Evolutionary conservation across 1,139 yeast genomes (phyloP).

Genomic region (Candida mesenterica): DNA sequence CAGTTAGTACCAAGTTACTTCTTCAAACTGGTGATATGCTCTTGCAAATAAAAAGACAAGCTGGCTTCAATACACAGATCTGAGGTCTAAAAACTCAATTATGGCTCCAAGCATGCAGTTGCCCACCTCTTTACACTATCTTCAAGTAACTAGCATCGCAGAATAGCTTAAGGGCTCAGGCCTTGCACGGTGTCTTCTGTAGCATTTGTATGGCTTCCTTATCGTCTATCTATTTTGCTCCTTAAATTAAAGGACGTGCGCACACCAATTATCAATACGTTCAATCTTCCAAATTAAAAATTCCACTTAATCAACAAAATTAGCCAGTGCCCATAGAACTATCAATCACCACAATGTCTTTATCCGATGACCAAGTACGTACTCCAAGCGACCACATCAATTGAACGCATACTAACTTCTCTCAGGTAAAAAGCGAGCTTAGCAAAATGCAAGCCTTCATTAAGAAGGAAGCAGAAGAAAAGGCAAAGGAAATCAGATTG

Average conservation of each 20-base stretch:
- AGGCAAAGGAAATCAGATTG: slow-evolving; percentile 91
- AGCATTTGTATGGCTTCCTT: too few relatives aligned
- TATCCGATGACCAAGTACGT: slow-evolving; percentile 50
- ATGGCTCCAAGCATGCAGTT: too few relatives aligned
- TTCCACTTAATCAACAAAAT: slow-evolving; percentile 3
- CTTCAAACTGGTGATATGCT: too few relatives aligned
- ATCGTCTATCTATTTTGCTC: too few relatives aligned
- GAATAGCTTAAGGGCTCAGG: too few relatives aligned
- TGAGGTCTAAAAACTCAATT: too few relatives aligned
- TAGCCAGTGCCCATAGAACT: slow-evolving; percentile 7
- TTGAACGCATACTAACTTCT: slow-evolving; percentile 1
- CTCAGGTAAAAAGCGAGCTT: slow-evolving; percentile 88
- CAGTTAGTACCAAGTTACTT: too few relatives aligned
- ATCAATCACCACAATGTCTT: slow-evolving; percentile 31
- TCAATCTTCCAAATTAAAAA: slow-evolving; percentile 1
- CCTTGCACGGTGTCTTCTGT: too few relatives aligned
- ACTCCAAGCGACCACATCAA: slow-evolving; percentile 1
- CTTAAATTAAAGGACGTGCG: neutral
- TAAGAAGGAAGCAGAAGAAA: slow-evolving; percentile 98
- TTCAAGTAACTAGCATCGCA: too few relatives aligned
- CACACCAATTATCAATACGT: neutral
- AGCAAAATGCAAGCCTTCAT: slow-evolving; percentile 98
- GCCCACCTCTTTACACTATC: too few relatives aligned
- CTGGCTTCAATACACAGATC: too few relatives aligned
- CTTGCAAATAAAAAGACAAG: too few relatives aligned